Evolutionary conservation across 768 basidiomycete genomes (phyloP), one percentile per base, ranked within the genome.

Genomic region (Pisolithus marmoratus): DNA sequence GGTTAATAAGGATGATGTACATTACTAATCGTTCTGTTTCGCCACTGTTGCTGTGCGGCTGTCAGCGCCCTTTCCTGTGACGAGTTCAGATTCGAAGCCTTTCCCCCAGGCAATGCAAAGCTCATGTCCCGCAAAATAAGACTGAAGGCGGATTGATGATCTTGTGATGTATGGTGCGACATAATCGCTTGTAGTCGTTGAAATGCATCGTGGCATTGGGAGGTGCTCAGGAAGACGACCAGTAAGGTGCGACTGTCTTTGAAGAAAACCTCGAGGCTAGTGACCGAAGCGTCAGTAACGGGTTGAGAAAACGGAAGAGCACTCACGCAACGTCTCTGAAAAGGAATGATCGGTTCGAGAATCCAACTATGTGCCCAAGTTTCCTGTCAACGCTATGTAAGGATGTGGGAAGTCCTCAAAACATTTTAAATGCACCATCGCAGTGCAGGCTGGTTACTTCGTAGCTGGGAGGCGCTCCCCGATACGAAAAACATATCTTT

Each of bases 291-390:
- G 43, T 24, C 6, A 7, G 41, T 5, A 27, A 27, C n/a, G 20
- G 17, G 34, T 8, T 11, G 24, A 36, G 8, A 44, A 42, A 14
- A 23, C 38, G n/a, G 12, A 46, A 26, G 15, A 23, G 24, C 41
- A 72, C 89, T 72, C 62, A 92, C 89, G 84, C 93, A 14, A 95
- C 90, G 61, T 95, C 92, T 22, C 91, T 82, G 69, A 97, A 95
- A 19, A 96, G 70, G 70, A 91, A 95, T 1, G 83, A 83, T 51
- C 90, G 83, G 66, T 90, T 85, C 50, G 89, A 86, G 61, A 80
- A 88, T 15, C 81, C 82, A 20, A 82, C 77, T 36, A 97, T 76
- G 63, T 94, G 87, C 15, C 81, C 79, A 58, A 90, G 89, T 1
- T 81, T 67, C 92, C 92, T 94, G 52, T 24, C 15, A 8, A 34